Percentiles rank a stretch among this genome's conserved stretches.
phyloP scores from a whole-genome alignment of 768 basidiomycete species.

The Tephrocybe sp. region DNA sequence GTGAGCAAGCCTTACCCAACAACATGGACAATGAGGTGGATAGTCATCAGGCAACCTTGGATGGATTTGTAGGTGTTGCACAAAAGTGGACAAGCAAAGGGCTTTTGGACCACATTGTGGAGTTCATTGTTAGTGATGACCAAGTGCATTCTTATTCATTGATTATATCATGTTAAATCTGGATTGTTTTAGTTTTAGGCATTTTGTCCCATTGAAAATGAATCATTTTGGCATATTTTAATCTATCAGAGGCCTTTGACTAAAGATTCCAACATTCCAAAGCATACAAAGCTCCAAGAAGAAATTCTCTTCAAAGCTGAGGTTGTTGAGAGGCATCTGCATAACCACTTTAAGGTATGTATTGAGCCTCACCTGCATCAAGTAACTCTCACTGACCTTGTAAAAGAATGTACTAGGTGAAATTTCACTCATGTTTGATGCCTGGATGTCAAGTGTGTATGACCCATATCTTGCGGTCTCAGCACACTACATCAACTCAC shows the following conservation, averaged over 20 bases:
- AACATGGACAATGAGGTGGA: neutral
- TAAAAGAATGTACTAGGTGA: constrained; percentile 4
- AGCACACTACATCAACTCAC: constrained; percentile 13
- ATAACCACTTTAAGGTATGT: constrained; percentile 11
- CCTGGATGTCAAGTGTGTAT: constrained; percentile 11
- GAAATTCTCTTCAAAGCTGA: constrained; percentile 14
- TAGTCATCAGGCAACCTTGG: neutral
- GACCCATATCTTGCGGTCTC: constrained; percentile 16
- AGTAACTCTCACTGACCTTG: neutral
- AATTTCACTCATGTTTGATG: constrained; percentile 16
- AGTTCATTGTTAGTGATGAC: constrained; percentile 6
- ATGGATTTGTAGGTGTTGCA: neutral
- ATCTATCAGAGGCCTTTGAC: constrained; percentile 12
- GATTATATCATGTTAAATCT: too few species aligned
- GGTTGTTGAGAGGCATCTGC: constrained; percentile 2
- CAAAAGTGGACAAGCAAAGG: constrained; percentile 6
- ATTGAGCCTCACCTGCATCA: neutral
- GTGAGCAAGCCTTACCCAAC: neutral
- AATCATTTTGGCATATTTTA: constrained; percentile 7
- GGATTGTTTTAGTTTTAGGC: constrained; percentile 2
- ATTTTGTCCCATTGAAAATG: constrained; percentile 8
- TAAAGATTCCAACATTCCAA: constrained; percentile 14
- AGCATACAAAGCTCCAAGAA: constrained; percentile 8
- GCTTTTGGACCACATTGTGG: constrained; percentile 3
- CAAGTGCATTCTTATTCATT: constrained; percentile 4